phyloP scores from a whole-genome alignment of 208 protist species.

The Trypanosomatidae sp. region DNA sequence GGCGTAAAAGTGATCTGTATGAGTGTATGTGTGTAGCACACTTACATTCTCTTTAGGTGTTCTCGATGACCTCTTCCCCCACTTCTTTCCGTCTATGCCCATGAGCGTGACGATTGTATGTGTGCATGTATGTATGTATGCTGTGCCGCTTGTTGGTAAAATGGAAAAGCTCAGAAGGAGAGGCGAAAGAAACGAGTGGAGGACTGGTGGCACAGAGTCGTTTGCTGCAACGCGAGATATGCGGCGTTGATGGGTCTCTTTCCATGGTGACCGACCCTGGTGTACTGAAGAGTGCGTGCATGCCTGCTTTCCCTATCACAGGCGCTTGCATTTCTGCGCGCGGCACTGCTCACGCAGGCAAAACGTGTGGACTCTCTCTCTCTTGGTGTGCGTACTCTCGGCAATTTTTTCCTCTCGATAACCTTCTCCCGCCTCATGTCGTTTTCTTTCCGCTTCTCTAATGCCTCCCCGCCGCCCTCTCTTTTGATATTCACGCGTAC shows the following conservation, averaged over 20 bases:
- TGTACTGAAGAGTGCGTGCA: not conserved
- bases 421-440: slow-evolving; percentile 6
- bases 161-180: not conserved
- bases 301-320: not conserved
- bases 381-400: not conserved
- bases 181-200: not conserved
- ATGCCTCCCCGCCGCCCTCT: not conserved
- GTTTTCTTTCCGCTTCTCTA: slow-evolving; percentile 8
- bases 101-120: not conserved
- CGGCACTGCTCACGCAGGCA: not conserved
- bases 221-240: not conserved
- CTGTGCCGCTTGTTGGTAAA: not conserved
- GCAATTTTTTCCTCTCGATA: not conserved
- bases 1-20: not conserved
- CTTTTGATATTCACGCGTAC: not conserved
- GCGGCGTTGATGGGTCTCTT: not conserved
- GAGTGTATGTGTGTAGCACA: not conserved
- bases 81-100: not conserved
- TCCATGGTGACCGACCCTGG: not conserved
- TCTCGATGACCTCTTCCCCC: not conserved
- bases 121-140: not conserved
- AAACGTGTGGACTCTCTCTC: not conserved
- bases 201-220: not conserved
- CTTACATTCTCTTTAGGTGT: not conserved
- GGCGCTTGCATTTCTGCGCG: not conserved